Conservation (phyloP, 176 grass and related monocot genomes). For the Lolium multiflorum region DNA sequence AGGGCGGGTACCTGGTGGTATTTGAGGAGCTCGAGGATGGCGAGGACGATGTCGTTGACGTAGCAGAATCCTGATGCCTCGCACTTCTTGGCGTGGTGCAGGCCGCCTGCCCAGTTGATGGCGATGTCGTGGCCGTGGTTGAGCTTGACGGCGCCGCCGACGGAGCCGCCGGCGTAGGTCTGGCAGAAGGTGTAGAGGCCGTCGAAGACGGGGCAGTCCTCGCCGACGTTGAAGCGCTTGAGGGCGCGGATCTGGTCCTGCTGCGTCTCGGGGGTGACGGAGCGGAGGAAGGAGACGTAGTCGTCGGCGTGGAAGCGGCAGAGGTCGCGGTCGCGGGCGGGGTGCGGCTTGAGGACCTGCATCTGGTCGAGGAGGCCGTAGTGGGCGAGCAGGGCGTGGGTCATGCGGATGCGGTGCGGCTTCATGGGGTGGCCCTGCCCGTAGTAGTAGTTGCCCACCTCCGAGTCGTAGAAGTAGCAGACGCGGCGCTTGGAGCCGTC, state of each 20-base stretch:
- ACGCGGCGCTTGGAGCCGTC: conserved; percentile 84
- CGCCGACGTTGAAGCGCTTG: conserved; percentile 82
- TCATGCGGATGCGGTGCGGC: conserved; percentile 94
- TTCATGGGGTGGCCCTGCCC: conserved; percentile 93
- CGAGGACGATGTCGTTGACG: conserved; percentile 96
- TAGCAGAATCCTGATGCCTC: conserved; percentile 96
- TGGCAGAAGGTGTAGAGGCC: conserved; percentile 83
- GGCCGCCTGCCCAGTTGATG: conserved; percentile 94
- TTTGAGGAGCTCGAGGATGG: conserved; percentile 92
- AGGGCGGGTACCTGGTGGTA: conserved; percentile 54
- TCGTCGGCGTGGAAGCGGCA: conserved; percentile 98
- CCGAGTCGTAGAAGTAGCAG: conserved; percentile 96
- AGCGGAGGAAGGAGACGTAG: conserved; percentile 87
- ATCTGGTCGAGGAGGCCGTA: conserved; percentile 89
- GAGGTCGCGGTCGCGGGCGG: conserved; percentile 80
- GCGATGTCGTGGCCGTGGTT: conserved; percentile 96
- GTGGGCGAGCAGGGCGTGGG: conserved; percentile 79
- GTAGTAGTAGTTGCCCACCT: conserved; percentile 99
- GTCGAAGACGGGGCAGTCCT: conserved; percentile 93
- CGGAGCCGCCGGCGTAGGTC: conserved; percentile 84
- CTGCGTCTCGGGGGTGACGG: conserved; percentile 80
- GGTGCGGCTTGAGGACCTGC: conserved; percentile 72
- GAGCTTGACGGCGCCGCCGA: conserved; percentile 77
- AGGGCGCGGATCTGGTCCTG: conserved; percentile 63
- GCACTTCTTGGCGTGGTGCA: conserved; percentile 93